Base-by-base conservation (phyloP, 2,329 filamentous ascomycete species). In the Exophiala bonariae region DNA sequence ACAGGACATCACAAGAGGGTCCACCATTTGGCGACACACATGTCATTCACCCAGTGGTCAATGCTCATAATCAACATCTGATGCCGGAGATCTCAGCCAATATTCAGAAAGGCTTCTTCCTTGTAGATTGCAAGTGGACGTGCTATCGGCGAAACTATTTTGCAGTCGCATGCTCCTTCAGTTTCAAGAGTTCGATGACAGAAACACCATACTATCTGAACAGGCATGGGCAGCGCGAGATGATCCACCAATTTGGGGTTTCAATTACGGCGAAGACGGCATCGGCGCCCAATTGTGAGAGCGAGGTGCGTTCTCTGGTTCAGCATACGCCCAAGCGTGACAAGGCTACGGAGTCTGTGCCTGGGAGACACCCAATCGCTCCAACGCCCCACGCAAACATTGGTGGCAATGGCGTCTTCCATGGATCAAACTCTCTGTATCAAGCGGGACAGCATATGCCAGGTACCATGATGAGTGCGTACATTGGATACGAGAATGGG, bases 71-170 rank as follows among this genome's bases (percentile, higher is more conserved):
- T 11, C 49, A 67, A 34, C 71, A 75, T 1, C 77, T 93, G 56
- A 84, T 83, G 54, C 78, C 87, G 16, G 85, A 87, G 11, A 87
- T 96, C 54, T 77, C 84, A 22, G 88, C 87, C 28, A 85, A 82
- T 59, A 89, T 95, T 50, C 88, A 95, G 65, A 95, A 95, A 60
- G 90, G 90, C 0, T 95, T 95, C 69, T 95, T 96, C 64, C 73
- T 83, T 28, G 79, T 79, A 3, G 90, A 95, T 45, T 77, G 80
- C 14, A 88, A 91, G 59, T 96, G 89, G 89, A 96, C 90, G 0
- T 95, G 90, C 70, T 96, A 96, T 64, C 79, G 90, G 26, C 80
- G 91, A 34, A 96, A 96, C 65, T 96, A 96, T 68, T 93, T 96
- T 64, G 85, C 87, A 0, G 89, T 93, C 43, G 81, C 85, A 41